Conservation (phyloP, 306 rosid species). For the Phaseolus lunatus region DNA sequence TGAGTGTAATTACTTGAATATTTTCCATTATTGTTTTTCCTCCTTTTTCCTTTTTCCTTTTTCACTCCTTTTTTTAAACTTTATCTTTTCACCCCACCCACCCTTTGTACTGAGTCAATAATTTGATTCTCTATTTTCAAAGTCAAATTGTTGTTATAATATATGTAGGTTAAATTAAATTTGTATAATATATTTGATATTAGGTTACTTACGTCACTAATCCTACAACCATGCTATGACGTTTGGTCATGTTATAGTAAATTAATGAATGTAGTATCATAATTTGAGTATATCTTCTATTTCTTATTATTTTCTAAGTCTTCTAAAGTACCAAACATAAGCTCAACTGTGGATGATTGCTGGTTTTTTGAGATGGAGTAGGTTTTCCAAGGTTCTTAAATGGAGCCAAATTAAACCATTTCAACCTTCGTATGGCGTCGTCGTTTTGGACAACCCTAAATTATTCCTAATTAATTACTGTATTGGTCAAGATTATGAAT, state of each 20-base stretch:
- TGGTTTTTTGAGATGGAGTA: not conserved
- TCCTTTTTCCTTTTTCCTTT: no score
- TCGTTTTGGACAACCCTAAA: not conserved
- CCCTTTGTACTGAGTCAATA: not conserved
- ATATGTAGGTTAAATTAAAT: no score
- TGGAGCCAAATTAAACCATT: not conserved
- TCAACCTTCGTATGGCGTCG: not conserved
- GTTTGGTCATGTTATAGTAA: no score
- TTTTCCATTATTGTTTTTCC: not conserved
- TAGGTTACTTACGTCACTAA: not conserved
- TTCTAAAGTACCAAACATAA: not conserved
- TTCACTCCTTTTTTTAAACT: no score
- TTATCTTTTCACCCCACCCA: not conserved
- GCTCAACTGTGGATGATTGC: not conserved
- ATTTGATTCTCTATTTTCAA: not conserved
- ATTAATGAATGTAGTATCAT: not conserved
- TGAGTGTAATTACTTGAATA: not conserved
- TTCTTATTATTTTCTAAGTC: not conserved
- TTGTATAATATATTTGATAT: not conserved
- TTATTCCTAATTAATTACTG: not conserved
- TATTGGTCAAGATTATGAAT: constrained; percentile 3
- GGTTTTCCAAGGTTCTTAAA: not conserved
- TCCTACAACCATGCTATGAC: not conserved
- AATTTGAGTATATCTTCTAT: not conserved
- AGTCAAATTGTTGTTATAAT: constrained; percentile 2